Evolutionary conservation across 2,329 filamentous ascomycete genomes (phyloP).

Genomic region (Neopestalotiopsis sp.): DNA sequence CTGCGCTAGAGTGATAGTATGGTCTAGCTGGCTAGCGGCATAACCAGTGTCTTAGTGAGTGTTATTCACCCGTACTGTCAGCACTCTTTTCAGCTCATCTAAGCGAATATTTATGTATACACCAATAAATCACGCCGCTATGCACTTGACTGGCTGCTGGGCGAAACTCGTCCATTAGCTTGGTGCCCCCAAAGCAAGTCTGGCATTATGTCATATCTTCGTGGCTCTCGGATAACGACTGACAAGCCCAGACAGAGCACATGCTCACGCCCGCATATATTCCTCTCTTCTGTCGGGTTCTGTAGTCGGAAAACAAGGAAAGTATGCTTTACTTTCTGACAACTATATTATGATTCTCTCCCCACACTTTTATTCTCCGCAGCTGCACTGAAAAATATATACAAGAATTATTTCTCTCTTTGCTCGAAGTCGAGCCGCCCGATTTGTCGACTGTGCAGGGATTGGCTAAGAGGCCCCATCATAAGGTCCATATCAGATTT

Average conservation of each 20-base stretch:
- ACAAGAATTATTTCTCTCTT: neutral
- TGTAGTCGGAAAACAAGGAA: neutral
- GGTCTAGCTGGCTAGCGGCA: neutral
- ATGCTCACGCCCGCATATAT: neutral
- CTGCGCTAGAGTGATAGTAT: neutral
- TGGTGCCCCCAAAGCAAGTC: neutral
- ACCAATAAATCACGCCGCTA: conserved; percentile 3
- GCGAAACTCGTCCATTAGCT: neutral
- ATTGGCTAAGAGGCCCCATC: neutral
- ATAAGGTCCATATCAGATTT: conserved; percentile 1
- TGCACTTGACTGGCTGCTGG: neutral
- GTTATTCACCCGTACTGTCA: neutral
- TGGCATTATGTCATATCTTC: conserved; percentile 14
- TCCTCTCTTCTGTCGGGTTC: neutral
- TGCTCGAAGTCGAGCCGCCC: neutral
- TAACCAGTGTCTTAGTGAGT: neutral
- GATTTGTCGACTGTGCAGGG: neutral
- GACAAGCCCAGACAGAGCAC: neutral
- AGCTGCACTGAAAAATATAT: neutral
- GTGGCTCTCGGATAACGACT: neutral
- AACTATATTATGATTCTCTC: neutral
- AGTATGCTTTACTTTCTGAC: neutral
- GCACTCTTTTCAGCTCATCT: neutral
- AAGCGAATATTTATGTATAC: neutral
- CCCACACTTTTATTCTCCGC: neutral